These are phyloP conservation scores for Candida montana DNA, from an alignment of 805 yeast genomes.

Conservation along the genomic window DNA sequence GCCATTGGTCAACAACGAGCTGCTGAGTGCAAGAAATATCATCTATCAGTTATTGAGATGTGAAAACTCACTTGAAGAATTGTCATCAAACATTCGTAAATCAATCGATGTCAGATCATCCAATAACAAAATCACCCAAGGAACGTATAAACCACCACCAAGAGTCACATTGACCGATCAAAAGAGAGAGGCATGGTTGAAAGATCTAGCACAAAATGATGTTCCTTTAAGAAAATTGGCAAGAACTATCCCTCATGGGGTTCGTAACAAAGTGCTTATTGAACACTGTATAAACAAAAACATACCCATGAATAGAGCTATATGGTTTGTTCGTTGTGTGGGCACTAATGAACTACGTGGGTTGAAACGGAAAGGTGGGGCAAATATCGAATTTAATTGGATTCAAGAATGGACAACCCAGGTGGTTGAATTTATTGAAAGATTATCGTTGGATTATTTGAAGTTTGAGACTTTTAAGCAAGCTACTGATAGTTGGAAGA, in stretches of 20 bases:
- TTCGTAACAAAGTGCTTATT: slow-evolving; percentile 63
- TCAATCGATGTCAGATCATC: slow-evolving; percentile 44
- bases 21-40: slow-evolving; percentile 61
- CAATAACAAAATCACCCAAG: slow-evolving; percentile 39
- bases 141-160: slow-evolving; percentile 75
- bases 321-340: slow-evolving; percentile 89
- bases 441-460: slow-evolving; percentile 22
- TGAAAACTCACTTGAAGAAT: slow-evolving; percentile 38
- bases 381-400: slow-evolving; percentile 56
- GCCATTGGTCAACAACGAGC: slow-evolving; percentile 60
- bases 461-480: slow-evolving; percentile 29
- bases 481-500: slow-evolving; percentile 43
- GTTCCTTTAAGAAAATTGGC: slow-evolving; percentile 65
- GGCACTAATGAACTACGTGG: slow-evolving; percentile 71
- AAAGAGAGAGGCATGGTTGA: slow-evolving; percentile 80
- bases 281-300: slow-evolving; percentile 65
- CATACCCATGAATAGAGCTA: slow-evolving; percentile 75
- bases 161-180: slow-evolving; percentile 87
- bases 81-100: slow-evolving; percentile 41
- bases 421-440: slow-evolving; percentile 53
- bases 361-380: slow-evolving; percentile 42
- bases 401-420: slow-evolving; percentile 88
- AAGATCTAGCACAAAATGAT: slow-evolving; percentile 64
- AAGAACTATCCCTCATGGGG: slow-evolving; percentile 85
- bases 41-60: slow-evolving; percentile 29